Evolutionary conservation across 768 basidiomycete species (phyloP).

Genomic region (Lactarius pseudohatsudake): DNA sequence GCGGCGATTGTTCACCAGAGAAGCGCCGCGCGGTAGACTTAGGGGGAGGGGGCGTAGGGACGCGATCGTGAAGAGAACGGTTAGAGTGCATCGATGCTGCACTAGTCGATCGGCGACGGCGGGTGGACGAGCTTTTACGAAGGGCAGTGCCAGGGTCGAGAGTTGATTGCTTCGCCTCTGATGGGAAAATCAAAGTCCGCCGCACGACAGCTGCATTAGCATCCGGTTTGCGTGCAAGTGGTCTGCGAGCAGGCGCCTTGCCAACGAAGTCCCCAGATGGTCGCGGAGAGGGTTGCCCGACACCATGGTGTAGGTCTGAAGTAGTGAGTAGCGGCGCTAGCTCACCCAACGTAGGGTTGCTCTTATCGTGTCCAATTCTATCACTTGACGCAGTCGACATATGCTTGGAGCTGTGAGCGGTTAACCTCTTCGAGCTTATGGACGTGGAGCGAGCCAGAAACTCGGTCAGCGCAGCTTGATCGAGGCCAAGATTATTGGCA

Average conservation of each 20-base stretch:
- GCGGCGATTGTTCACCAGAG: slow-evolving; percentile 65
- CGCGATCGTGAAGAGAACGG: slow-evolving; percentile 78
- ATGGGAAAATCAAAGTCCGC: slow-evolving; percentile 77
- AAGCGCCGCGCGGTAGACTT: slow-evolving; percentile 57
- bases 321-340: slow-evolving; percentile 26
- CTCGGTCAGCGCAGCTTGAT: slow-evolving; percentile 68
- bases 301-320: slow-evolving; percentile 32
- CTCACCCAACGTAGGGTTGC: slow-evolving; percentile 8
- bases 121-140: slow-evolving; percentile 39
- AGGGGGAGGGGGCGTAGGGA: slow-evolving; percentile 83
- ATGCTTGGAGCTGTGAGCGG: slow-evolving; percentile 47
- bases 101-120: slow-evolving; percentile 63
- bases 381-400: slow-evolving; percentile 41
- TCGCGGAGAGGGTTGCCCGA: slow-evolving; percentile 13
- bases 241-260: slow-evolving; percentile 19
- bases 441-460: slow-evolving; percentile 72
- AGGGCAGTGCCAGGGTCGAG: slow-evolving; percentile 45
- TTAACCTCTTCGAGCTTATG: slow-evolving; percentile 48
- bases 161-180: slow-evolving; percentile 58
- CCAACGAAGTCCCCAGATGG: slow-evolving; percentile 19
- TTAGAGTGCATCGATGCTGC: slow-evolving; percentile 55
- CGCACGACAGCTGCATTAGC: slow-evolving; percentile 52
- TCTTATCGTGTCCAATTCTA: slow-evolving; percentile 23
- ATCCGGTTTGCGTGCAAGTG: slow-evolving; percentile 20
- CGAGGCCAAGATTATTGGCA: slow-evolving; percentile 71